A percentile compares a stretch with the other conserved stretches of the same genome.
Evolutionary conservation across 805 yeast species (phyloP).

Genomic region (Sungouiella thailandica): DNA sequence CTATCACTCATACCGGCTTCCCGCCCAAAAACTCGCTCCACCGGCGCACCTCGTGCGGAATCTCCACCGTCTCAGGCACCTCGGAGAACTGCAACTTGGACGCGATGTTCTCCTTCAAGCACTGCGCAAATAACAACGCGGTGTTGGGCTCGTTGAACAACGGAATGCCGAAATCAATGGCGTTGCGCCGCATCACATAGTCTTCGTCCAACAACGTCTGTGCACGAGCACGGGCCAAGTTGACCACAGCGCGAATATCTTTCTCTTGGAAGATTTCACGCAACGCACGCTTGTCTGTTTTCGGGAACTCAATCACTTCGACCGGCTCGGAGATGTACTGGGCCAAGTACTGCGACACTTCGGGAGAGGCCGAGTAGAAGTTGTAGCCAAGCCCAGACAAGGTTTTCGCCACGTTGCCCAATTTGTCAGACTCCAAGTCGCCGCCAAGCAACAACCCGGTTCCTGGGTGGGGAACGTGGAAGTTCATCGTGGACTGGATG

Average conservation of each 20-base stretch:
- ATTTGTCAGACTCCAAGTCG: constrained; percentile 64
- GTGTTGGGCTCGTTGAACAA: constrained; percentile 96
- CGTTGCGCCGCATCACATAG: constrained; percentile 98
- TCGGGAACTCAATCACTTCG: constrained; percentile 82
- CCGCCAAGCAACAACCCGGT: constrained; percentile 92
- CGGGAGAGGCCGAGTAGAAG: constrained; percentile 69
- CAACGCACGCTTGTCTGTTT: constrained; percentile 85
- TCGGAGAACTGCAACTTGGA: constrained; percentile 46
- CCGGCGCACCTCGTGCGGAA: constrained; percentile 84
- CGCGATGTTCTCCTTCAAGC: constrained; percentile 66
- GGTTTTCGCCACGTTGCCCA: constrained; percentile 69
- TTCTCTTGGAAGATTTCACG: constrained; percentile 89
- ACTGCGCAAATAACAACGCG: constrained; percentile 77
- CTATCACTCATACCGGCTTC: constrained; percentile 59
- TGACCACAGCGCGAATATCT: constrained; percentile 83
- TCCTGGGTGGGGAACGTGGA: constrained; percentile 89
- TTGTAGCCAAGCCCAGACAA: constrained; percentile 75
- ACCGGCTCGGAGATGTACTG: constrained; percentile 43
- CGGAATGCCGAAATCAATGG: constrained; percentile 96
- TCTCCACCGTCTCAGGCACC: constrained; percentile 39
- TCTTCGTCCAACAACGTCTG: constrained; percentile 80
- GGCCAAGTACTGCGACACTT: constrained; percentile 65
- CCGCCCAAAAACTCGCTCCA: constrained; percentile 98
- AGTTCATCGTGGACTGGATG: constrained; percentile 95
- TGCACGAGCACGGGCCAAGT: constrained; percentile 87